phyloP scores from a whole-genome alignment of 2,329 filamentous ascomycete genomes.

The Talaromyces sp. region DNA sequence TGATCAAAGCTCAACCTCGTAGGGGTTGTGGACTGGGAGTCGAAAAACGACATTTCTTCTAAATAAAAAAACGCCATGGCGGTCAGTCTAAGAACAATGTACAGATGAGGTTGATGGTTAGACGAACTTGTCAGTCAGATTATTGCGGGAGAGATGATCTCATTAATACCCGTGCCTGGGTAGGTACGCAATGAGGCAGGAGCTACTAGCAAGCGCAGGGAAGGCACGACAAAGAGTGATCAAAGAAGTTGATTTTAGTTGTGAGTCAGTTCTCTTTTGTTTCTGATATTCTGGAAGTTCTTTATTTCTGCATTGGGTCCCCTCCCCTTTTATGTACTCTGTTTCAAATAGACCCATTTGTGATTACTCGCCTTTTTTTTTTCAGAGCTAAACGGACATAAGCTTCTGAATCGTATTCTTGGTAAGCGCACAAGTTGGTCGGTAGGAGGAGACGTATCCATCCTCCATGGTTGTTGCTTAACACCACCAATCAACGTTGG shows the following conservation, averaged over 20 bases:
- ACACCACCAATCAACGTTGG: background rate
- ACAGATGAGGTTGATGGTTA: background rate
- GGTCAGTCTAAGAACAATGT: background rate
- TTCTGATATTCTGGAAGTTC: background rate
- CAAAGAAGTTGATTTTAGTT: background rate
- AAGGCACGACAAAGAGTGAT: background rate
- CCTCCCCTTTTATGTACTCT: background rate
- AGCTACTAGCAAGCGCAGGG: background rate
- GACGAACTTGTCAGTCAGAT: background rate
- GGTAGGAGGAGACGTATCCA: background rate
- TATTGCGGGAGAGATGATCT: background rate
- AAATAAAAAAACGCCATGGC: background rate
- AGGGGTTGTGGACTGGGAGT: slow-evolving; percentile 15
- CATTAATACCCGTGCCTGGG: background rate
- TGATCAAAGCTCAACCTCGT: slow-evolving; percentile 13
- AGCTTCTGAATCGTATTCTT: background rate
- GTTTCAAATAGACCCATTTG: background rate
- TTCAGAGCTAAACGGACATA: background rate
- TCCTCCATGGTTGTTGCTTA: background rate
- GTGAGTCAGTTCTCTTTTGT: background rate
- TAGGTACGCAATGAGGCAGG: background rate
- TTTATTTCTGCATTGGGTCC: background rate
- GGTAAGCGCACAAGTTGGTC: background rate
- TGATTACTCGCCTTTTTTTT: background rate
- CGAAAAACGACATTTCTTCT: slow-evolving; percentile 12